phyloP scores from a whole-genome alignment of 306 rosid genomes.

The Citrullus amarus region DNA sequence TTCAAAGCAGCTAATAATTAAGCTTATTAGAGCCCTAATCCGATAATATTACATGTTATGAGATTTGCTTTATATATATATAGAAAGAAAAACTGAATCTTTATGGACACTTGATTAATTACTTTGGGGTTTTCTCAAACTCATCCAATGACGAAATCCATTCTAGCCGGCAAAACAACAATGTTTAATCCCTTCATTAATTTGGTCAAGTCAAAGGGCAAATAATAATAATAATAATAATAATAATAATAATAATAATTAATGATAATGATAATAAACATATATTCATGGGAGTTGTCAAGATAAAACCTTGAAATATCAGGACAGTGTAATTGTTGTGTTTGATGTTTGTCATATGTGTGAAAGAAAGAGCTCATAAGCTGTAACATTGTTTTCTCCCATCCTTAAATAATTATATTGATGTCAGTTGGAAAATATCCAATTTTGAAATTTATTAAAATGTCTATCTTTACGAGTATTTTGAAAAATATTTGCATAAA shows the following conservation, averaged over 20 bases:
- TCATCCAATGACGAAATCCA: not conserved
- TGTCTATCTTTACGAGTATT: too few species aligned
- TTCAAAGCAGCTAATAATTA: not conserved
- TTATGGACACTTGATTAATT: not conserved
- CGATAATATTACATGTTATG: not conserved
- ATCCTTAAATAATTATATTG: not conserved
- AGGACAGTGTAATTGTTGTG: not conserved
- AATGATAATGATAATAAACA: not conserved
- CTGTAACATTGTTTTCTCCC: not conserved
- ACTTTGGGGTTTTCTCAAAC: not conserved
- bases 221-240: too few species aligned
- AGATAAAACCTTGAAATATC: not conserved
- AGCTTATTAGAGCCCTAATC: not conserved
- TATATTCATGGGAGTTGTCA: not conserved
- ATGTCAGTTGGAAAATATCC: too few species aligned
- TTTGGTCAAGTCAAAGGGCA: not conserved
- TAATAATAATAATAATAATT: too few species aligned
- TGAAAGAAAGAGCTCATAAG: not conserved
- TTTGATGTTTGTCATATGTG: not conserved
- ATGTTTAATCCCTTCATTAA: not conserved
- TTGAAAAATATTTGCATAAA: too few species aligned
- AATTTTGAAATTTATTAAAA: too few species aligned
- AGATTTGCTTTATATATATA: not conserved
- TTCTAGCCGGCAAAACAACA: not conserved
- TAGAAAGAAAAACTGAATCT: not conserved